Evolutionary conservation across 2,329 filamentous ascomycete genomes (phyloP), one percentile per base, ranked within the genome.

Genomic region (Neopestalotiopsis rosae): DNA sequence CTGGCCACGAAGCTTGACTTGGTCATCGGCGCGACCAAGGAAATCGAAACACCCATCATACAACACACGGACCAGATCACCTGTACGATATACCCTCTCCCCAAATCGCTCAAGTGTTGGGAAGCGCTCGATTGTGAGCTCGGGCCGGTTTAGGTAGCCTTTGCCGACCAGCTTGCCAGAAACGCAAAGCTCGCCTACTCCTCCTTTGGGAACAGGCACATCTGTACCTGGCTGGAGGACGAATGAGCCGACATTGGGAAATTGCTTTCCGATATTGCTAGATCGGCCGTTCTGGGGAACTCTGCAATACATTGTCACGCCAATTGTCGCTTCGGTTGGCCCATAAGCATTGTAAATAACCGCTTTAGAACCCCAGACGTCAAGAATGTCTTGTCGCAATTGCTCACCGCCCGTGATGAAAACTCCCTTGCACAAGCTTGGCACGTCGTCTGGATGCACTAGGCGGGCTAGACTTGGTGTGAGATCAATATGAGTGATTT

Each of bases 261-360:
- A 98, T 71, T 94, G 92, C 32, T 86, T 87, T 0, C 95, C 95
- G 73, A 98, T 98, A 74, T 98, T 98, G 12, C 94, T 92, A 0
- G 95, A 90, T 38, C 94, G 92, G 0, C 94, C 94, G 72, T 92
- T 92, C 24, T 83, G 80, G 0, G 93, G 92, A 7, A 97, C 93
- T 42, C 93, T 87, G n/a, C 91, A 91, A 74, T 92, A 95, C 87
- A 96, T 97, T 0, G 95, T 97, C 45, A 95, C 92, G 5, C 95
- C 95, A 71, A 98, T 98, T 0, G 95, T 98, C 0, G 94, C 92
- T 78, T 98, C 95, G 0, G 95, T 98, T 1, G 95, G 95, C 0
- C 95, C 95, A 72, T 97, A 94, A 2, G 94, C 94, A 75, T 98
- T 98, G 83, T 97, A 95, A 14, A 98, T 94, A 58, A 94, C 94